phyloP scores from a whole-genome alignment of 2,329 filamentous ascomycete genomes.

The Cladobotryum mycophilum region DNA sequence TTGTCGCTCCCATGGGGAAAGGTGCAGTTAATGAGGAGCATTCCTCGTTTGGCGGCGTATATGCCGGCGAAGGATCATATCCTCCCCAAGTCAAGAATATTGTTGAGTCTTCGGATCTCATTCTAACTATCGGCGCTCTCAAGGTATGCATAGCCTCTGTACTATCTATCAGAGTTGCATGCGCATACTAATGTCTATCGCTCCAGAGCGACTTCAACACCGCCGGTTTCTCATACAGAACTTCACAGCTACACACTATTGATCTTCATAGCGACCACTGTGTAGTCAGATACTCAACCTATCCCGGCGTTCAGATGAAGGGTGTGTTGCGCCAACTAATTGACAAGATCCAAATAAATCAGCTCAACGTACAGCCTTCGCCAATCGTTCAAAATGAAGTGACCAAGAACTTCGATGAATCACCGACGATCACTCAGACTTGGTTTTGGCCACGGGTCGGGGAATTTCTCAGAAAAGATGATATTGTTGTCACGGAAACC shows the following conservation, averaged over 20 bases:
- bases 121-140: conserved; percentile 62
- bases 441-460: conserved; percentile 75
- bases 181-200: neutral
- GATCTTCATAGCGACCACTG: conserved; percentile 72
- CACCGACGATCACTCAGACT: conserved; percentile 54
- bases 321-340: conserved; percentile 69
- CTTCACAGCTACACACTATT: conserved; percentile 70
- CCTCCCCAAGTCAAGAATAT: conserved; percentile 54
- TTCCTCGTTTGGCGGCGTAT: conserved; percentile 74
- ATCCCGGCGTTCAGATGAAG: conserved; percentile 70
- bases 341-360: conserved; percentile 48
- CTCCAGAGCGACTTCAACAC: conserved; percentile 71
- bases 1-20: conserved; percentile 89
- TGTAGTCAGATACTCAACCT: conserved; percentile 70
- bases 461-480: conserved; percentile 62
- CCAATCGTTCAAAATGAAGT: conserved; percentile 50
- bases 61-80: conserved; percentile 71
- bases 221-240: conserved; percentile 73
- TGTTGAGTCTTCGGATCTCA: conserved; percentile 63
- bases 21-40: conserved; percentile 72
- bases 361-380: conserved; percentile 50
- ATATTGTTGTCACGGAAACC: conserved; percentile 80
- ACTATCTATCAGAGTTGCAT: too few relatives aligned
- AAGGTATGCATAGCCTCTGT: conserved; percentile 28
- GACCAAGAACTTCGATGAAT: conserved; percentile 32